Evolutionary conservation across 305 asterid genomes (phyloP).

Genomic region (Striga hermonthica): DNA sequence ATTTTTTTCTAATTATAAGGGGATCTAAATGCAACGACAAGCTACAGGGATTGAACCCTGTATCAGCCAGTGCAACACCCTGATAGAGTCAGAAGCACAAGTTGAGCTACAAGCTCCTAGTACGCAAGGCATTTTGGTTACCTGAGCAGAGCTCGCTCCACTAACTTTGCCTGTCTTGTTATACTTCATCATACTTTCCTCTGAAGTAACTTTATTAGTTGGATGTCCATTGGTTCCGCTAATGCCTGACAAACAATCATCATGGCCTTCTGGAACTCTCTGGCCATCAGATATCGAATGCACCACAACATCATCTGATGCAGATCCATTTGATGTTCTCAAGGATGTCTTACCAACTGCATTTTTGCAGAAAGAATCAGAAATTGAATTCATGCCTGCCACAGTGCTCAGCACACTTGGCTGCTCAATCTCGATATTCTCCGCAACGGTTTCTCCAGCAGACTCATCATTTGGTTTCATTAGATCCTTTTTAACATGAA

Average conservation of each 20-base stretch:
- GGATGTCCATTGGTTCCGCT: conserved; percentile 45
- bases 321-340: conserved; percentile 52
- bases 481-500: conserved; percentile 46
- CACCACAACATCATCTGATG: conserved; percentile 45
- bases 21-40: background rate
- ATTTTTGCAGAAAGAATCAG: conserved; percentile 55
- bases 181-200: conserved; percentile 36
- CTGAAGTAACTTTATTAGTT: conserved; percentile 36
- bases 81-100: too few relatives aligned
- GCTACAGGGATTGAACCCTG: conserved; percentile 38
- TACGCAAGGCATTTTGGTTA: too few relatives aligned
- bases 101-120: too few relatives aligned
- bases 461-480: conserved; percentile 63
- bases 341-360: conserved; percentile 47
- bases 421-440: conserved; percentile 46
- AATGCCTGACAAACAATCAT: conserved; percentile 56
- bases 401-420: conserved; percentile 45
- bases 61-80: background rate
- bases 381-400: conserved; percentile 47
- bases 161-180: conserved; percentile 31
- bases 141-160: conserved; percentile 31
- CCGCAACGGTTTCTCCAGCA: conserved; percentile 60
- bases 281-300: conserved; percentile 44
- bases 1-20: too few relatives aligned
- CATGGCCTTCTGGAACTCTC: conserved; percentile 52